Conservation (phyloP, 208 protist species). For the Trypanosoma vivax region DNA sequence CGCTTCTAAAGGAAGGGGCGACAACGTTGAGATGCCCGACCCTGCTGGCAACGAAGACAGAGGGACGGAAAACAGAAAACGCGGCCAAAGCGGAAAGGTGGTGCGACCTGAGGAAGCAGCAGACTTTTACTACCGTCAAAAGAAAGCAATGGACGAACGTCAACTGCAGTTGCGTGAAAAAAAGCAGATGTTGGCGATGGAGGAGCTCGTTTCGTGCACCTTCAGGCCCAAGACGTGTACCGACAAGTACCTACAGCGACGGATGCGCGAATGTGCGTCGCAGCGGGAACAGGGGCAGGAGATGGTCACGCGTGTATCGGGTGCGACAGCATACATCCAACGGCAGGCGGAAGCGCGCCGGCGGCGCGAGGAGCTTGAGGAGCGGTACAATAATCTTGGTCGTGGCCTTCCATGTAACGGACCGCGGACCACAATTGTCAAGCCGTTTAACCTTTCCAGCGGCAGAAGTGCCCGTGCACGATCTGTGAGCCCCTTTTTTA, state of each 20-base stretch:
- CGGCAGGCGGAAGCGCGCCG: conserved; percentile 46
- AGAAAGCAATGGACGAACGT: conserved; percentile 21
- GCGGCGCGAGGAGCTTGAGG: conserved; percentile 39
- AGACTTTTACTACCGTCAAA: conserved; percentile 55
- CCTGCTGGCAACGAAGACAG: not conserved
- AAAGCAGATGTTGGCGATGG: conserved; percentile 20
- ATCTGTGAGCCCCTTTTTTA: conserved; percentile 1
- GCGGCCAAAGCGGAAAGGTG: conserved; percentile 1
- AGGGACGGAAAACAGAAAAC: conserved; percentile 4
- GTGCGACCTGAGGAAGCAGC: conserved; percentile 23
- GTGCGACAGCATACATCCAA: conserved; percentile 50
- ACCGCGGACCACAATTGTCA: conserved; percentile 24
- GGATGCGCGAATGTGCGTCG: not conserved
- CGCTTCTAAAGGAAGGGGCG: not conserved
- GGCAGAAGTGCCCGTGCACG: conserved; percentile 1
- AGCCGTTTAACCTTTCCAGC: conserved; percentile 28
- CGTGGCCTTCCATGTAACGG: conserved; percentile 25
- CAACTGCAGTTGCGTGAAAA: conserved; percentile 19
- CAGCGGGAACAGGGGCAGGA: not conserved
- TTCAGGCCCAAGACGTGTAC: conserved; percentile 65
- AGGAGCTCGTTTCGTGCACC: conserved; percentile 74
- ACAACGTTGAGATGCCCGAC: conserved; percentile 1
- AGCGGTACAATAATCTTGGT: conserved; percentile 31
- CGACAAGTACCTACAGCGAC: conserved; percentile 13
- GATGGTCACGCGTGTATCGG: conserved; percentile 28